Evolutionary conservation across 805 yeast species (phyloP).

Genomic region (Maudiozyma serrabonitensis): DNA sequence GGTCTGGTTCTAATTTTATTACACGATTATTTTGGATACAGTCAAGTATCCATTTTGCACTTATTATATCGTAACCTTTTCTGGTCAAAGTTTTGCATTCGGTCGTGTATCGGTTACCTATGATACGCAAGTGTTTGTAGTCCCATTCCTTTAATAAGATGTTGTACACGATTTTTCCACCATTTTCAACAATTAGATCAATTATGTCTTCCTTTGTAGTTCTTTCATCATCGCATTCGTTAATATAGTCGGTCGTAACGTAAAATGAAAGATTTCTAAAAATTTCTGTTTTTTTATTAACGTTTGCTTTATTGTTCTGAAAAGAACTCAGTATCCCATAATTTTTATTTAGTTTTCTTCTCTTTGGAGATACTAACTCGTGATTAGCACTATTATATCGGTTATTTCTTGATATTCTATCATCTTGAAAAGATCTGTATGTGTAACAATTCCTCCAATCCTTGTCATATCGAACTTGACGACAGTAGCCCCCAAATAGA

Average conservation of each 20-base stretch:
- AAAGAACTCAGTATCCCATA: constrained; percentile 5
- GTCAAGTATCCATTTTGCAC: constrained; percentile 66
- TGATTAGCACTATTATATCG: not conserved
- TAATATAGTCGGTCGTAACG: constrained; percentile 43
- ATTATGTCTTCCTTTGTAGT: constrained; percentile 31
- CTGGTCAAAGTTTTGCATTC: constrained; percentile 32
- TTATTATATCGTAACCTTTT: constrained; percentile 51
- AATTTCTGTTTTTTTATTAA: constrained; percentile 23
- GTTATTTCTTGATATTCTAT: not conserved
- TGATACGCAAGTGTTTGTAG: constrained; percentile 17
- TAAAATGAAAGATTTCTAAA: constrained; percentile 41
- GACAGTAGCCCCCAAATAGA: constrained; percentile 66
- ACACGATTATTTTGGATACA: constrained; percentile 31
- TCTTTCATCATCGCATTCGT: constrained; percentile 14
- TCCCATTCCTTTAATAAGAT: constrained; percentile 15
- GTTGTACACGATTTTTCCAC: constrained; percentile 40
- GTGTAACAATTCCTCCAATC: constrained; percentile 46
- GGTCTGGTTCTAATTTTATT: constrained; percentile 51
- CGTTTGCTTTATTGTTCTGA: not conserved
- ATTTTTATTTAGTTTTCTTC: constrained; percentile 21
- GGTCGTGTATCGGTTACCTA: constrained; percentile 33
- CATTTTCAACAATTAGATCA: constrained; percentile 34
- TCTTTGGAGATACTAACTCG: constrained; percentile 4
- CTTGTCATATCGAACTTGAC: constrained; percentile 61
- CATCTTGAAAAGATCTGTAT: constrained; percentile 35